Percentiles rank a stretch among this genome's conserved stretches.
phyloP scores from a whole-genome alignment of 2,329 filamentous ascomycete genomes.

The Trichoderma sp. region DNA sequence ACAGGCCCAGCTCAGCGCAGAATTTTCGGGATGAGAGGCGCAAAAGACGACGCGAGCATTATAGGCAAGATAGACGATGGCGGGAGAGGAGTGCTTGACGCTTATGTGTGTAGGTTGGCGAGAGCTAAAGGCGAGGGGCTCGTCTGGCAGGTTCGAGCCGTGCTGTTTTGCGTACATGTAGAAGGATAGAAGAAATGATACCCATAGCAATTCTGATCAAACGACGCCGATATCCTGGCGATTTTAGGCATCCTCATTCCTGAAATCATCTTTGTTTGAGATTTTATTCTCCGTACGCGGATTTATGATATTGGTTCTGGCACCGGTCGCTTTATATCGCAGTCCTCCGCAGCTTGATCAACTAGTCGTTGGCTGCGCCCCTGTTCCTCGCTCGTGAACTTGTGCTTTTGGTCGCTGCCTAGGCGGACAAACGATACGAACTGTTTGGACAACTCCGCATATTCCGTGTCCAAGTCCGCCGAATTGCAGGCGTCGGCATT shows the following conservation, averaged over 20 bases:
- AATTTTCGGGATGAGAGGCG: not conserved
- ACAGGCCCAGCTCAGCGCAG: slow-evolving; percentile 3
- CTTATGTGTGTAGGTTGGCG: not conserved
- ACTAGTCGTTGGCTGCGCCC: not conserved
- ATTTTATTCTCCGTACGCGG: too few relatives aligned
- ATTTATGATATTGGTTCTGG: too few relatives aligned
- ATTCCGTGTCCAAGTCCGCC: slow-evolving; percentile 27
- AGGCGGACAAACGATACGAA: not conserved
- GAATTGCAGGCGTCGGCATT: not conserved
- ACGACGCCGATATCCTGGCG: not conserved
- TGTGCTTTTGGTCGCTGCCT: not conserved
- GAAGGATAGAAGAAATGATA: slow-evolving; percentile 16
- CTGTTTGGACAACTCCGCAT: not conserved
- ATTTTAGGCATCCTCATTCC: not conserved
- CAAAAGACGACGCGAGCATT: slow-evolving; percentile 3
- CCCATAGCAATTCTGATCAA: not conserved
- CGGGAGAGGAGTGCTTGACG: not conserved
- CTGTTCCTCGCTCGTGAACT: not conserved
- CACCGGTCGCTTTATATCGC: too few relatives aligned
- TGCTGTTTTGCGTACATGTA: not conserved
- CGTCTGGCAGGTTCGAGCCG: not conserved
- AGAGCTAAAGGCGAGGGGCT: not conserved
- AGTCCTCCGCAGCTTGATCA: not conserved
- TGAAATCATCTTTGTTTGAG: not conserved
- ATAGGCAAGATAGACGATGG: slow-evolving; percentile 1